phyloP scores from a whole-genome alignment of 2,329 filamentous ascomycete genomes.

The Aspergillus hiratsukae region DNA sequence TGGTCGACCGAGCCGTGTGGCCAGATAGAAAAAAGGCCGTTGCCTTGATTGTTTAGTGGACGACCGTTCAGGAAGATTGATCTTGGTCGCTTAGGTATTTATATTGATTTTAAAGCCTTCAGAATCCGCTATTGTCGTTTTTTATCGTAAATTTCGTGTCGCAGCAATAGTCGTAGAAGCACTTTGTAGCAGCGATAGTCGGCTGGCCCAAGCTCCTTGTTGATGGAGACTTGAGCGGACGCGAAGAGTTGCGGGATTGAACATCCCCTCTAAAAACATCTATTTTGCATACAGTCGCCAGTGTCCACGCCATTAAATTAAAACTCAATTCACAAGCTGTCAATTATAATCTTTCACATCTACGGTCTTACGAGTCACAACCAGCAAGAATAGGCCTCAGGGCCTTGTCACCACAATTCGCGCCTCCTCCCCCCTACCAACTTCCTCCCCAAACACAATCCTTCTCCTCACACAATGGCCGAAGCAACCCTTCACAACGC shows the following conservation, averaged over 20 bases:
- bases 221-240: constrained; percentile 24
- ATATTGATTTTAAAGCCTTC: not conserved
- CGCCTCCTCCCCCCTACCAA: constrained; percentile 17
- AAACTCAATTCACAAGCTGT: not conserved
- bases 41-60: not conserved
- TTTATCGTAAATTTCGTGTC: not conserved
- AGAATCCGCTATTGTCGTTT: not conserved
- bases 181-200: not conserved
- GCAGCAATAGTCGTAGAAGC: not conserved
- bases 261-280: constrained; percentile 9
- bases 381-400: constrained; percentile 20
- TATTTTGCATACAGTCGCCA: not conserved
- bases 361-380: constrained; percentile 4
- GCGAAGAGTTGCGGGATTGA: constrained; percentile 14
- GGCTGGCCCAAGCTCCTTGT: constrained; percentile 38
- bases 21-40: not conserved
- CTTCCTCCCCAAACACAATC: constrained; percentile 7
- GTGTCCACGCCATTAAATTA: not conserved
- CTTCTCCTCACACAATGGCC: constrained; percentile 46
- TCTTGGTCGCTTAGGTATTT: not conserved
- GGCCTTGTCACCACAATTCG: constrained; percentile 25
- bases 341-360: not conserved
- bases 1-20: not conserved
- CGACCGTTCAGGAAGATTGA: not conserved
- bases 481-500: constrained; percentile 82